These are phyloP conservation scores for Solanum pennellii DNA, from an alignment of 257 asterid species.

Conservation along the genomic window DNA sequence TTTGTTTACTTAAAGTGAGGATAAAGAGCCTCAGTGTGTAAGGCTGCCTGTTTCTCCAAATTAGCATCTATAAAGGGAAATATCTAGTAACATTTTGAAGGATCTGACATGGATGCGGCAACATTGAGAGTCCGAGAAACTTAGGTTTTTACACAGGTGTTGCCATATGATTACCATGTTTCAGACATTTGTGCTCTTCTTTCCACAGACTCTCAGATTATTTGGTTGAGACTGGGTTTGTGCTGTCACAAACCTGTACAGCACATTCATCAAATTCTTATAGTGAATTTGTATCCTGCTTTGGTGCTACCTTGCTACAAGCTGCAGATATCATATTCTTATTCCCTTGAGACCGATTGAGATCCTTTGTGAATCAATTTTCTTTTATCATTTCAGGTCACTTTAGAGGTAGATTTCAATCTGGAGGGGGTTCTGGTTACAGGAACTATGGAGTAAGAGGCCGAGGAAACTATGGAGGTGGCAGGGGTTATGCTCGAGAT, in stretches of 20 bases:
- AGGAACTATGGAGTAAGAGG: slow-evolving; percentile 81
- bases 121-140: background rate
- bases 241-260: background rate
- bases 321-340: background rate
- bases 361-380: background rate
- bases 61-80: background rate
- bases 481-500: slow-evolving; percentile 48
- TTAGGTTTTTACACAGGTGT: background rate
- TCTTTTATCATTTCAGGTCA: slow-evolving; percentile 23
- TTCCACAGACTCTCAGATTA: background rate
- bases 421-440: slow-evolving; percentile 64
- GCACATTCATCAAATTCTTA: background rate
- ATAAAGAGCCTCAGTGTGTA: background rate
- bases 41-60: background rate
- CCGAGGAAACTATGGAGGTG: slow-evolving; percentile 63
- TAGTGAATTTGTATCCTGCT: background rate
- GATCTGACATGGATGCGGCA: background rate
- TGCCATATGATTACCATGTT: background rate
- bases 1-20: background rate
- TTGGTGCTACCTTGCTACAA: background rate
- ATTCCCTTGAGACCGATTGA: background rate
- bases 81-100: background rate
- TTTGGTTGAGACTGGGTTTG: background rate
- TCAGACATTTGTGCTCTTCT: background rate
- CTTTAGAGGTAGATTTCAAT: slow-evolving; percentile 47